Evolutionary conservation across 1,284 basidiomycete genomes (phyloP), one percentile per base, ranked within the genome.

Genomic region (Sporisorium sorghi): DNA sequence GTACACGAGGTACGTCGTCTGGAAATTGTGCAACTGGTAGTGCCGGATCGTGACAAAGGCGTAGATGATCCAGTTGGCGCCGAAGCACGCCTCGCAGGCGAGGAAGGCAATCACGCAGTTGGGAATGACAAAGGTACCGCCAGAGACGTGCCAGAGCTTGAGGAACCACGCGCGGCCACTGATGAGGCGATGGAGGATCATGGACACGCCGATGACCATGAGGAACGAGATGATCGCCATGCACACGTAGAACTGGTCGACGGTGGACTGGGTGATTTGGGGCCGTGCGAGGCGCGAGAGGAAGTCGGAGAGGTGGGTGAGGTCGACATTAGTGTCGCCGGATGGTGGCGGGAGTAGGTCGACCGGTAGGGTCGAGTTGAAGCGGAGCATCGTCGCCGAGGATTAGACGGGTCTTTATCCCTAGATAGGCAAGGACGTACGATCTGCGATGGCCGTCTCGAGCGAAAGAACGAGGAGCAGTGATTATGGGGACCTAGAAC

Each of bases 111-210:
- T 47, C 46, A 66, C 52, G 8, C 63, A 48, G 17, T 72, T 72
- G 3, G 69, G 69, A 23, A 72, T 66, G 24, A 66, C 46, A 46
- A 72, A 72, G 8, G 51, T 66, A 5, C 69, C 69, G 17, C 59
- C 56, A 1, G 39, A 50, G 24, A 72, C 69, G 17, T 33, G 50
- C 63, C 62, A 66, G 23, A 66, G 35, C 48, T 63, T 72, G 50
- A 72, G 33, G 21, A 66, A 54, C 69, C 69, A 72, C 5, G 58
- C 62, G 40, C 55, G 62, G 3, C 69, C 46, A 9, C 42, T 12
- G 5, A 54, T n/a, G 23, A 66, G 17, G 15, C 69, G 69, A 21
- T 60, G 63, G 1, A 57, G 26, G 17, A 72, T 28, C n/a, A 72
- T 50, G 3, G 40, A 3, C 6, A 10, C 21, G 7, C 30, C 23